These are phyloP conservation scores for Tylopilus sp. DNA, from an alignment of 768 basidiomycete species.

Conservation along the genomic window DNA sequence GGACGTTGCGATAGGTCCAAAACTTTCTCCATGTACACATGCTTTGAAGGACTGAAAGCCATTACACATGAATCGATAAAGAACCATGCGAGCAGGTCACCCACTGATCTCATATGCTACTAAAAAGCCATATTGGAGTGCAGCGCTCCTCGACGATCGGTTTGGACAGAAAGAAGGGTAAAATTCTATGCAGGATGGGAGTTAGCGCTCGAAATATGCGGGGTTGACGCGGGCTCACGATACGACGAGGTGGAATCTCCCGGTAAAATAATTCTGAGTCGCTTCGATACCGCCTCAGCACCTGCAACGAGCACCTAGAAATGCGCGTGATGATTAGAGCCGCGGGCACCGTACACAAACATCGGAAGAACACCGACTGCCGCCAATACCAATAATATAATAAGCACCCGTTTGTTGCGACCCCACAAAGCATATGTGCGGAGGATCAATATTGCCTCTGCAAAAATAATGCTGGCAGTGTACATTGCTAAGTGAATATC, in stretches of 20 bases:
- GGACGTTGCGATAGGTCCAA: conserved; percentile 17
- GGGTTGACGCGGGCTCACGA: conserved; percentile 11
- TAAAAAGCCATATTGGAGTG: conserved; percentile 14
- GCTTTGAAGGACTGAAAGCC: conserved; percentile 21
- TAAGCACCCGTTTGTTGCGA: conserved; percentile 14
- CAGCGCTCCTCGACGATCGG: conserved; percentile 12
- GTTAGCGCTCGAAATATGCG: background rate
- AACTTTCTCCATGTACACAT: conserved; percentile 25
- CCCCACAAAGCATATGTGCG: conserved; percentile 28
- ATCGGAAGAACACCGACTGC: conserved; percentile 8
- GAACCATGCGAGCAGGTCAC: background rate
- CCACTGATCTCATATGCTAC: conserved; percentile 21
- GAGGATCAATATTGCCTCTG: conserved; percentile 22
- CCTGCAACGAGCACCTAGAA: conserved; percentile 15
- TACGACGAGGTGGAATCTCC: conserved; percentile 17
- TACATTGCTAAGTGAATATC: conserved; percentile 9
- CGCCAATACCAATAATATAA: conserved; percentile 17
- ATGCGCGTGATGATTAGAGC: background rate
- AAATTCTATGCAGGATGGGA: conserved; percentile 12
- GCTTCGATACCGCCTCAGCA: conserved; percentile 8
- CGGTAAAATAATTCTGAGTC: conserved; percentile 11
- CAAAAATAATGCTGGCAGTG: conserved; percentile 11
- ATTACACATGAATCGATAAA: background rate
- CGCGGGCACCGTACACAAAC: too few species aligned
- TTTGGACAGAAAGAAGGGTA: conserved; percentile 17